A percentile compares a stretch with the other conserved stretches of the same genome.
phyloP scores from a whole-genome alignment of 1,284 basidiomycete genomes.

The Ceratorhiza oryzae-sativae region DNA sequence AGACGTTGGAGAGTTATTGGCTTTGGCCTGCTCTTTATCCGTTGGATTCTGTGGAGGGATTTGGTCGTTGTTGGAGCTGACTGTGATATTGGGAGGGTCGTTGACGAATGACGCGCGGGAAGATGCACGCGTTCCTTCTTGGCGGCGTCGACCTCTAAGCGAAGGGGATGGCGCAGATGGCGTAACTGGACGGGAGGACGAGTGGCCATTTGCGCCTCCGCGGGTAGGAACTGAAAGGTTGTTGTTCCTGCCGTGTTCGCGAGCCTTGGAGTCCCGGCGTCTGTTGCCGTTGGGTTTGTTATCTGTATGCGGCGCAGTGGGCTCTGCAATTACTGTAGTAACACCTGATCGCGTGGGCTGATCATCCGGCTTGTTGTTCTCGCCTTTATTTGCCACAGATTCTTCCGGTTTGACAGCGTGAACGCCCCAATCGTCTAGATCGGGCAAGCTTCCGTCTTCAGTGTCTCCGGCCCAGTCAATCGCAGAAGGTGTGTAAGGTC shows the following conservation, averaged over 20 bases:
- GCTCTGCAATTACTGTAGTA: background rate
- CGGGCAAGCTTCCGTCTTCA: constrained; percentile 73
- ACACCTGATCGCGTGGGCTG: constrained; percentile 1
- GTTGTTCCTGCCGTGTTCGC: background rate
- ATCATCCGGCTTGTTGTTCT: constrained; percentile 10
- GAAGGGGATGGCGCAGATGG: constrained; percentile 21
- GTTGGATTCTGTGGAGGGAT: background rate
- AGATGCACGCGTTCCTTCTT: constrained; percentile 15
- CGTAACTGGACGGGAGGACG: constrained; percentile 22
- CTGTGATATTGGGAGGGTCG: constrained; percentile 33
- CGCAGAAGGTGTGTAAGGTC: constrained; percentile 54
- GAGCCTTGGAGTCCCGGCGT: constrained; percentile 13
- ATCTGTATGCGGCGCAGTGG: constrained; percentile 23
- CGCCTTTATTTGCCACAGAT: constrained; percentile 21
- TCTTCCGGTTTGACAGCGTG: constrained; percentile 32
- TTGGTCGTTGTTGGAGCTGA: constrained; percentile 1
- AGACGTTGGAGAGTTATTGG: background rate
- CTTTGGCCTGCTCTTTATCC: constrained; percentile 1
- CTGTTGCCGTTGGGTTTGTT: constrained; percentile 5
- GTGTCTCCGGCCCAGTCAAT: constrained; percentile 87
- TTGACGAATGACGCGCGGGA: constrained; percentile 31
- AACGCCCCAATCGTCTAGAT: constrained; percentile 76
- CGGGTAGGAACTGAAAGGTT: constrained; percentile 26
- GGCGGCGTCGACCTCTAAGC: constrained; percentile 6
- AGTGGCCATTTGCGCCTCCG: constrained; percentile 19